Evolutionary conservation across 208 protist species (phyloP).

Genomic region (Vickermania ingenoplastis): DNA sequence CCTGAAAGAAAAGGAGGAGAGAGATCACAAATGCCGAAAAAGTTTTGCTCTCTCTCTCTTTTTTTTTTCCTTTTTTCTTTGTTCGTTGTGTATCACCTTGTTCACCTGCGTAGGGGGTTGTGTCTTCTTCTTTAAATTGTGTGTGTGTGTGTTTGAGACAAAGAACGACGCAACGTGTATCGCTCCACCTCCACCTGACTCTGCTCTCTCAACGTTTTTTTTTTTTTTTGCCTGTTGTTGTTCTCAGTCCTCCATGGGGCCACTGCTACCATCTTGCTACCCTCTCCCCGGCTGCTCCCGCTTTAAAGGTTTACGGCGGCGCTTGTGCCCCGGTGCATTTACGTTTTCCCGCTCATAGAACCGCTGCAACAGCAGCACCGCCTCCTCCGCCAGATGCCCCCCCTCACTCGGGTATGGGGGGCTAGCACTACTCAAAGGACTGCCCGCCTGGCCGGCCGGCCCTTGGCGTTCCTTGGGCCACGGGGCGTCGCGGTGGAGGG

Average conservation of each 20-base stretch:
- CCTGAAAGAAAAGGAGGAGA: too few relatives aligned
- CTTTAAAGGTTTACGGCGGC: too few relatives aligned
- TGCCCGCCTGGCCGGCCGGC: constrained; percentile 2
- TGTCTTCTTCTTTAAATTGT: neutral
- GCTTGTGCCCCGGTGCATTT: constrained; percentile 64
- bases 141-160: neutral
- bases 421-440: neutral
- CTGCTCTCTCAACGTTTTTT: neutral
- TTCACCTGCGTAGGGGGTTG: too few relatives aligned
- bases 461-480: neutral
- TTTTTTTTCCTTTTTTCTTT: too few relatives aligned
- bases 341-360: constrained; percentile 81
- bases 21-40: too few relatives aligned
- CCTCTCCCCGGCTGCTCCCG: too few relatives aligned
- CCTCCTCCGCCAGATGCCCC: constrained; percentile 44
- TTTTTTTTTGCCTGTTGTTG: too few relatives aligned
- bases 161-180: neutral
- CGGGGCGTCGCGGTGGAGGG: constrained; percentile 30
- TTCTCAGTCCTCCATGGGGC: too few relatives aligned
- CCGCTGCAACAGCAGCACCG: constrained; percentile 53
- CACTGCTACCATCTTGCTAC: too few relatives aligned
- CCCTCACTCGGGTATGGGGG: constrained; percentile 53
- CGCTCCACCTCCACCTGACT: neutral
- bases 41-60: too few relatives aligned
- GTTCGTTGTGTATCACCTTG: too few relatives aligned